A percentile compares a stretch with the other conserved stretches of the same genome.
Conservation (phyloP, 2,329 filamentous ascomycete genomes). For the Gaeumannomyces tritici region DNA sequence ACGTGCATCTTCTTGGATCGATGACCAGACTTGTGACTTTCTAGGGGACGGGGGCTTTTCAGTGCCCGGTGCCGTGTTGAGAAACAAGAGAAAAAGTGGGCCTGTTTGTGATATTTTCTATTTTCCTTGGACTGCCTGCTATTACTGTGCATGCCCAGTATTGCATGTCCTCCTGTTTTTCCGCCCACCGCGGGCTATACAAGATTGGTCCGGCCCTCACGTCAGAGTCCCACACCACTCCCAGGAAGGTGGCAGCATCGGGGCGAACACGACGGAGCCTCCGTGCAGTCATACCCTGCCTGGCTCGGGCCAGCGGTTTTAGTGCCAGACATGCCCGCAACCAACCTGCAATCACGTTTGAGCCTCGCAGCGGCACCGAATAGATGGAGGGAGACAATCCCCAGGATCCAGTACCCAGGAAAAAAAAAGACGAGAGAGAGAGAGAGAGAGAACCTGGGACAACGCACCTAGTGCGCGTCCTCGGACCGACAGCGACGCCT, state of each 20-base stretch:
- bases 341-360: neutral
- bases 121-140: neutral
- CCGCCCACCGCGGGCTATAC: neutral
- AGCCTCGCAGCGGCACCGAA: neutral
- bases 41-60: neutral
- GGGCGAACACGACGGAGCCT: neutral
- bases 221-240: neutral
- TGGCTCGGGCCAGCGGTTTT: neutral
- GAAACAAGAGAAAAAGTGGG: no score
- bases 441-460: neutral
- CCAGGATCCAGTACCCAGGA: neutral
- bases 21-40: neutral
- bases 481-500: neutral
- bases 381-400: neutral
- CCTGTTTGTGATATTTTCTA: neutral
- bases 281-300: neutral
- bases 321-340: neutral
- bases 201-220: neutral
- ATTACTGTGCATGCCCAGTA: no score
- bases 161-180: neutral
- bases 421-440: no score
- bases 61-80: neutral
- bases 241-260: neutral
- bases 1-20: neutral
- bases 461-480: neutral